Evolutionary conservation across 352 stramenopile genomes (phyloP), one percentile per base, ranked within the genome.

Genomic region (Phytophthora hybrid): DNA sequence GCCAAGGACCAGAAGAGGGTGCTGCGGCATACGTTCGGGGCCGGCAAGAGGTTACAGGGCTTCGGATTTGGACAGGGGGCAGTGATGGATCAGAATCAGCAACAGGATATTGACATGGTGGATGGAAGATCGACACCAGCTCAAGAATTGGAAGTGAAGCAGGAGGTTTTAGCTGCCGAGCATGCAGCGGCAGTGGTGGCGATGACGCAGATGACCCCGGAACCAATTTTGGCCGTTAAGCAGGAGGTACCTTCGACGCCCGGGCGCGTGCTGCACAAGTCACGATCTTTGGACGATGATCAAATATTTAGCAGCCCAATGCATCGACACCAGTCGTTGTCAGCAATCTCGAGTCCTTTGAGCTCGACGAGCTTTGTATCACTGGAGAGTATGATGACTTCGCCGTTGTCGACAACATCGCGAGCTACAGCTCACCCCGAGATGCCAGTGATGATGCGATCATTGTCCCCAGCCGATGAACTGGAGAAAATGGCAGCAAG

Each of bases 401-500:
- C 68, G 1, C 65, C 71, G 7, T 44, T 71, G 41, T 73, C 68
- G 5, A 69, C 62, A 14, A 77, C 51, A 47, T 82, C 80, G 59
- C 63, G 76, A 8, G 73, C 54, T 2, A 73, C 67, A 39, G 49
- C 60, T 32, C 54, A 73, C 21, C 21, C 62, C 21, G 71, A 71
- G 32, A 60, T 69, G 69, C 51, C 67, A 21, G 51, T 75, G 14
- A 70, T 63, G 66, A 64, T 73, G 53, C 81, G 76, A 3, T 85
- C 81, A 11, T 75, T 93, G 32, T 92, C 84, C 1, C 84, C 86
- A 14, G 84, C 84, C 5, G 78, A 89, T 57, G 77, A 84, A 37
- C 68, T 93, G 19, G 83, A 93, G 41, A 93, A 93, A 49, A 81
- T 89, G 49, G 63, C 79, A 34, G 61, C 82, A 13, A 86, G 83